Evolutionary conservation across 805 yeast genomes (phyloP).

Genomic region (Ogataea paradorogensis): DNA sequence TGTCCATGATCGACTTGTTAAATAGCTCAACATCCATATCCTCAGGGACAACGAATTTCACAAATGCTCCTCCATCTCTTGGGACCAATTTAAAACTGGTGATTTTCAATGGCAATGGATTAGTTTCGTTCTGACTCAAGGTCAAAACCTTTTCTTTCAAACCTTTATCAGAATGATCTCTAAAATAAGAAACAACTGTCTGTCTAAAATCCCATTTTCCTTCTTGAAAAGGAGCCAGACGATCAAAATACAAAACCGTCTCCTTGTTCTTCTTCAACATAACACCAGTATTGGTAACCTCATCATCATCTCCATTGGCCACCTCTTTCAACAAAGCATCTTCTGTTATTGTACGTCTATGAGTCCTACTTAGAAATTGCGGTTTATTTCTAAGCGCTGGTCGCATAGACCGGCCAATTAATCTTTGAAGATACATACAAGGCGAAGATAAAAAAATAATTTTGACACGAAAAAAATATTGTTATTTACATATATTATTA

Average conservation of each 20-base stretch:
- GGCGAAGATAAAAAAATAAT: not conserved
- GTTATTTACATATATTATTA: constrained; percentile 2
- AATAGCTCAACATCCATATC: constrained; percentile 48
- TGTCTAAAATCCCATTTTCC: constrained; percentile 46
- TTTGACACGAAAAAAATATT: constrained; percentile 10
- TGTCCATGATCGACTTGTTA: constrained; percentile 44
- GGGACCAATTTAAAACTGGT: constrained; percentile 64
- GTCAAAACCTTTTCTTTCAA: constrained; percentile 29
- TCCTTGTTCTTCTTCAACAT: constrained; percentile 48
- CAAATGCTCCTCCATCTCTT: constrained; percentile 94
- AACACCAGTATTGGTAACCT: constrained; percentile 56
- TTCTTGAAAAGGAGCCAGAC: constrained; percentile 42
- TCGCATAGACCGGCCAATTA: not conserved
- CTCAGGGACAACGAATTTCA: constrained; percentile 63
- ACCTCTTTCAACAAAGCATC: constrained; percentile 34
- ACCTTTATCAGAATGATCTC: constrained; percentile 38
- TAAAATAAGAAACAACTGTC: constrained; percentile 39
- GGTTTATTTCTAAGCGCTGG: not conserved
- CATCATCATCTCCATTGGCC: constrained; percentile 53
- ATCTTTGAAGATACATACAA: constrained; percentile 1
- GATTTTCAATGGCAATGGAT: constrained; percentile 37
- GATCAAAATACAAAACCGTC: constrained; percentile 55
- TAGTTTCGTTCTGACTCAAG: constrained; percentile 38
- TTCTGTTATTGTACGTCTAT: constrained; percentile 22
- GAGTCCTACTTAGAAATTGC: not conserved